A percentile compares a stretch with the other conserved stretches of the same genome.
Evolutionary conservation across 208 protist genomes (phyloP).

Genomic region (Leishmania mexicana): DNA sequence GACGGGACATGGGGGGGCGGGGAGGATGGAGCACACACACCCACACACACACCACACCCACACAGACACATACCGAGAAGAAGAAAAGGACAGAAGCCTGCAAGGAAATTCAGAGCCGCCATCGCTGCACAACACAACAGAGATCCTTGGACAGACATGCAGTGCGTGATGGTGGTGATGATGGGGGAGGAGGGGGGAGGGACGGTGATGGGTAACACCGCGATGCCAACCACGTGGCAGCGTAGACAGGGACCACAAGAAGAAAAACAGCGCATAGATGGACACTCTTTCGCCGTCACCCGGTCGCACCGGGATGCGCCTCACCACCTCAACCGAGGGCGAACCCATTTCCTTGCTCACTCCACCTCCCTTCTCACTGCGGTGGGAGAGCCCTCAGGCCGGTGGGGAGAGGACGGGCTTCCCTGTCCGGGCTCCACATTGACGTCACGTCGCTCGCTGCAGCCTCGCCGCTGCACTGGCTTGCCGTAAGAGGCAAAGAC

Average conservation of each 20-base stretch:
- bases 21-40: neutral
- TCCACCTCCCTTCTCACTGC: neutral
- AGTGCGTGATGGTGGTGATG: neutral
- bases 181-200: neutral
- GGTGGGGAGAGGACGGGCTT: slow-evolving; percentile 6
- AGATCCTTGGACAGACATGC: neutral
- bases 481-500: neutral
- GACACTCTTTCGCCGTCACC: neutral
- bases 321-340: neutral
- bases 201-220: neutral
- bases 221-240: neutral
- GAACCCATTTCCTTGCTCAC: neutral
- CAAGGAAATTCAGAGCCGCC: too few relatives aligned
- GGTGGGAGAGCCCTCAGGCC: neutral
- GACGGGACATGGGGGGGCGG: too few relatives aligned
- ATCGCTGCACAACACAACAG: too few relatives aligned
- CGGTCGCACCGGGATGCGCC: neutral
- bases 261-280: neutral
- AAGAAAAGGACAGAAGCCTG: neutral
- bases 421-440: slow-evolving; percentile 12
- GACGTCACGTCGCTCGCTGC: slow-evolving; percentile 26
- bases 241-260: neutral
- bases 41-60: neutral
- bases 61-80: too few relatives aligned
- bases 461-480: slow-evolving; percentile 14